Conservation (phyloP, 2,329 filamentous ascomycete species). For the Fusarium mangiferae region DNA sequence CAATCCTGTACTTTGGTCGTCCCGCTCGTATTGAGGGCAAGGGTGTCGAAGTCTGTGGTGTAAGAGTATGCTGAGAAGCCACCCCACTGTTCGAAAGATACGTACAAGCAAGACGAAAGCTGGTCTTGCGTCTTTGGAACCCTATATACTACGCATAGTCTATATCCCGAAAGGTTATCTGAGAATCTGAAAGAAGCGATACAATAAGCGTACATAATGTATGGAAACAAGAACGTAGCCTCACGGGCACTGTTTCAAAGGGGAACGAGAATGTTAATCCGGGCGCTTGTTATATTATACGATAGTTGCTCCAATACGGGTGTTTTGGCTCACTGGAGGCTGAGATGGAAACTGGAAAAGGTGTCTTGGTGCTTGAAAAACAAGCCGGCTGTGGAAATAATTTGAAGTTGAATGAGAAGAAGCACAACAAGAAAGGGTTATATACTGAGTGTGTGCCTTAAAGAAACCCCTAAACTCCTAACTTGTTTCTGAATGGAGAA, state of each 20-base stretch:
- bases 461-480: slow-evolving; percentile 34
- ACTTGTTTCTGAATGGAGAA: slow-evolving; percentile 27
- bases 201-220: slow-evolving; percentile 20
- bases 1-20: slow-evolving; percentile 73
- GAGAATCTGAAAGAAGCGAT: slow-evolving; percentile 1
- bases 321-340: background rate
- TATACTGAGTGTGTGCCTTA: slow-evolving; percentile 11
- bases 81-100: background rate
- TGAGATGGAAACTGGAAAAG: background rate
- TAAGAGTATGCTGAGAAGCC: slow-evolving; percentile 69
- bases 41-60: slow-evolving; percentile 78
- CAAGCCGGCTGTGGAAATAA: background rate
- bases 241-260: slow-evolving; percentile 15
- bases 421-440: slow-evolving; percentile 26
- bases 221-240: slow-evolving; percentile 27
- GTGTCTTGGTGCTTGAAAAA: background rate
- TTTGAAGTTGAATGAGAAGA: slow-evolving; percentile 5
- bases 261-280: background rate
- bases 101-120: slow-evolving; percentile 35
- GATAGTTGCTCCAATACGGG: background rate
- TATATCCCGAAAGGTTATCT: slow-evolving; percentile 20
- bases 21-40: slow-evolving; percentile 72
- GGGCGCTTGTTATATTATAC: background rate
- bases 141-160: slow-evolving; percentile 27
- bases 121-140: slow-evolving; percentile 40